These are phyloP conservation scores for Talaromyces sp. DNA, from an alignment of 2,329 filamentous ascomycete genomes.

Conservation along the genomic window DNA sequence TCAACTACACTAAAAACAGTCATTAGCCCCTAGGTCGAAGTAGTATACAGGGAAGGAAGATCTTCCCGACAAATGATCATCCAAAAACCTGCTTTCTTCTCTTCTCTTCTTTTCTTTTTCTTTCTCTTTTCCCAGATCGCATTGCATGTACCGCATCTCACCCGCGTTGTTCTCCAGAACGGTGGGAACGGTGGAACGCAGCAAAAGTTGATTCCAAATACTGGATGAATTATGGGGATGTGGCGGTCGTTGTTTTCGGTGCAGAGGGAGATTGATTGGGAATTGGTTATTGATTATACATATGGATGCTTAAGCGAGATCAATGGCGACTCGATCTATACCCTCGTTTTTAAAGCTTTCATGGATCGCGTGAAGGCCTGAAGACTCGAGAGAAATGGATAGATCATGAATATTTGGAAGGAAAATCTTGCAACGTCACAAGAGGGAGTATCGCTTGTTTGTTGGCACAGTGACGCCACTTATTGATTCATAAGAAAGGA, in stretches of 20 bases:
- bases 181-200: not conserved
- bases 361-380: not conserved
- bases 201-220: not conserved
- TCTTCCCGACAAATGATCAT: not conserved
- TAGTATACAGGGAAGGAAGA: not conserved
- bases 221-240: not conserved
- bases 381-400: not conserved
- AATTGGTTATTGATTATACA: not conserved
- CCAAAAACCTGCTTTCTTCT: not conserved
- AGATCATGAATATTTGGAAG: not conserved
- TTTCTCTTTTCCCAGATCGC: not conserved
- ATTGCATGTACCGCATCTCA: not conserved
- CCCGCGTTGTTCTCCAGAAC: not conserved
- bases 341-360: not conserved
- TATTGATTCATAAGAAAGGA: not conserved
- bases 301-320: not conserved
- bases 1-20: not conserved
- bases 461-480: not conserved
- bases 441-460: not conserved
- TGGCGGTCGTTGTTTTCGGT: not conserved
- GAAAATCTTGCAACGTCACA: not conserved
- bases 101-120: no score
- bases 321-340: not conserved
- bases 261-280: not conserved
- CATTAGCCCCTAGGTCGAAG: no score